A percentile compares a stretch with the other conserved stretches of the same genome.
phyloP scores from a whole-genome alignment of 345 rosid genomes.

The Brassica nigra region DNA sequence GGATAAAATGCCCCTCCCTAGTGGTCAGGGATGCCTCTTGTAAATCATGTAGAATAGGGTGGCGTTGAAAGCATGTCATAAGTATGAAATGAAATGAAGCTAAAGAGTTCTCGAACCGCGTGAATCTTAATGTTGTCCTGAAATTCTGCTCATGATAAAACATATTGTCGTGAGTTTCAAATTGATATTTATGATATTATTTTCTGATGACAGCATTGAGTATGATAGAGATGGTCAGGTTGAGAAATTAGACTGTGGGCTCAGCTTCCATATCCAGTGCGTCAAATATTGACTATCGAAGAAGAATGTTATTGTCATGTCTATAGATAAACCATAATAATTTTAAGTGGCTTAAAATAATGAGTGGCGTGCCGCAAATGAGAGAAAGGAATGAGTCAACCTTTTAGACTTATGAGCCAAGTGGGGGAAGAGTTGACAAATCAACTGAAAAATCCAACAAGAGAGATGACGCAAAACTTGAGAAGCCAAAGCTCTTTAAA shows the following conservation, averaged over 20 bases:
- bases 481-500: not conserved
- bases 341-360: not conserved
- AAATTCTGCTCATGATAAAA: no score
- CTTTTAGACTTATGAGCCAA: not conserved
- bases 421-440: not conserved
- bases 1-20: no score
- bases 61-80: conserved; percentile 88
- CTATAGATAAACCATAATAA: conserved; percentile 32
- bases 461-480: not conserved
- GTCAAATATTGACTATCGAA: conserved; percentile 82
- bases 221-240: conserved; percentile 64
- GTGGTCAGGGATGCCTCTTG: conserved; percentile 67
- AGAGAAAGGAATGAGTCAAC: not conserved
- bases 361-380: not conserved
- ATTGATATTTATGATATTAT: not conserved
- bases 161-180: not conserved
- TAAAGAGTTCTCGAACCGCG: no score
- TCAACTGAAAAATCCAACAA: not conserved
- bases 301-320: conserved; percentile 79
- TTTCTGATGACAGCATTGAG: conserved; percentile 64
- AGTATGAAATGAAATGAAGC: conserved; percentile 25
- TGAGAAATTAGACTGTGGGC: conserved; percentile 80
- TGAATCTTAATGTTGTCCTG: no score
- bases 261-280: conserved; percentile 73
- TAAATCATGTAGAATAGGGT: conserved; percentile 86